Evolutionary conservation across 345 rosid genomes (phyloP).

Genomic region (Mercurialis annua): DNA sequence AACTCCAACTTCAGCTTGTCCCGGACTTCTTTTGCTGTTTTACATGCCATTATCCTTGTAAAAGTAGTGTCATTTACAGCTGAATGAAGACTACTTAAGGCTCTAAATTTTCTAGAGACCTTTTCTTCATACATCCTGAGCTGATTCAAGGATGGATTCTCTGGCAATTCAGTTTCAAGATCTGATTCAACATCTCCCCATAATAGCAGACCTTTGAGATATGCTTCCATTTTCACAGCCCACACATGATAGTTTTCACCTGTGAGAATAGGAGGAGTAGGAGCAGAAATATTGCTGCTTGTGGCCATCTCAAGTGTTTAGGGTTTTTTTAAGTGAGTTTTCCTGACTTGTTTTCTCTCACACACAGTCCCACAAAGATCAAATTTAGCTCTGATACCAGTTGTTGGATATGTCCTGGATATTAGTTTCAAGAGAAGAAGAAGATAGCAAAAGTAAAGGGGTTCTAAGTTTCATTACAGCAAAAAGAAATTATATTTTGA

Average conservation of each 20-base stretch:
- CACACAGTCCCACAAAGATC: no score
- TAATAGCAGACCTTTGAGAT: neutral
- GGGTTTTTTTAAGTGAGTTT: no score
- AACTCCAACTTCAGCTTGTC: neutral
- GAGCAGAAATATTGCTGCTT: no score
- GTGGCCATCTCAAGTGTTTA: no score
- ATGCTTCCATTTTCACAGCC: neutral
- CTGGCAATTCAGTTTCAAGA: neutral
- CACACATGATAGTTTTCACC: neutral
- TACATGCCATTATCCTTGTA: neutral
- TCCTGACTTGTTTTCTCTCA: no score
- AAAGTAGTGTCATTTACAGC: neutral
- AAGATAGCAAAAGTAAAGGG: no score
- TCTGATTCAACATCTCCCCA: neutral
- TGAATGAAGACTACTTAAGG: slow-evolving; percentile 2
- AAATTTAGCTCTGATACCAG: no score
- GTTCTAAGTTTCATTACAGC: no score
- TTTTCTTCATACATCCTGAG: neutral
- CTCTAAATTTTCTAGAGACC: slow-evolving; percentile 6
- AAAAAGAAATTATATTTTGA: no score
- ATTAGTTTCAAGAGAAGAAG: no score
- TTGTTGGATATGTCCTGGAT: no score
- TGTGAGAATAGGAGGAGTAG: neutral
- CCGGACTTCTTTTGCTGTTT: neutral
- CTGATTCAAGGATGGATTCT: neutral